Base-by-base conservation (phyloP, 192 early-diverging fungal genomes). In the Linnemannia elongata region DNA sequence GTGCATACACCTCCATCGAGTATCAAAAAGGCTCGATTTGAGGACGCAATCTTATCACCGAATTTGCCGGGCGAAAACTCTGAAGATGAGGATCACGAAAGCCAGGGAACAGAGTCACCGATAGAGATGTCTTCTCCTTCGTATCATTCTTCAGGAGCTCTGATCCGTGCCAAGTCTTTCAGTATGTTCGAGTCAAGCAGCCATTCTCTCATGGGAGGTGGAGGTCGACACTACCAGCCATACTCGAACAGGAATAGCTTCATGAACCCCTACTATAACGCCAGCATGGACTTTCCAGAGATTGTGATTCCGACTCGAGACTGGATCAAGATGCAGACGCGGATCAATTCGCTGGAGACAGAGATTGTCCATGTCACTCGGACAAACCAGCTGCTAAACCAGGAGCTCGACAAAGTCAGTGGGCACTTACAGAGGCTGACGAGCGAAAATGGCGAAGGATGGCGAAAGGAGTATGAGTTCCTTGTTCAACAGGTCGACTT, bases 381-480 rank as follows among this genome's bases (percentile, higher is more conserved):
- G 72, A 81, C 76, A 4, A 87, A 87, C 47, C 22, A 75, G 6
- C 38, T 78, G 72, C 30, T 87, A 30, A 78, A 87, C 17, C 85
- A 87, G 35, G 85, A 87, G n/a, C 76, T 87, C 5, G 80, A 87
- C 44, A 87, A 75, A 24, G 79, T 87, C 66, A 81, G 78, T 39
- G 70, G 68, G 2, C 71, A 87, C 22, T n/a, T 87, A 36, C 41
- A 55, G 41, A 41, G 69, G 39, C 42, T 81, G 47, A 87, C 85
- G 8, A 87, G 72, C 12, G 39, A 81, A 6, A 72, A 77, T 18
- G 75, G 76, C 24, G 79, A 68, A 66, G 79, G 85, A 4, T 78
- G 76, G 75, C 42, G 54, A 27, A 77, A 76, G 24, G 79, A 81
- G 30, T 87, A 87, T 42, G 85, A 87, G 35, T 87, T 87, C 42